Percentiles rank a stretch among this genome's conserved stretches.
Evolutionary conservation across 2,329 filamentous ascomycete species (phyloP).

Genomic region (Xylariaceae sp.): DNA sequence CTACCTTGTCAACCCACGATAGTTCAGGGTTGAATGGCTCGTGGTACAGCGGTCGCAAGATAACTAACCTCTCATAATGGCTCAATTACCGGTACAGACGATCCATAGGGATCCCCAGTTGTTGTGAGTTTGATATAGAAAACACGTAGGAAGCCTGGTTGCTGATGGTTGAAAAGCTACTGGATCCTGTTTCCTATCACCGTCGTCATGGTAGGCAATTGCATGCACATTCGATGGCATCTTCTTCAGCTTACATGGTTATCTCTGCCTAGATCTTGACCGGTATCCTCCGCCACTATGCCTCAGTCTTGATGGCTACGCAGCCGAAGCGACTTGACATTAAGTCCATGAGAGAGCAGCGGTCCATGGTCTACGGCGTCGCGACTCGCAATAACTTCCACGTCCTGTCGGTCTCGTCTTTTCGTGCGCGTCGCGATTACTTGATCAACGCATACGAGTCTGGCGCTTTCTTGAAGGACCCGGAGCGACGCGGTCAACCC

Average conservation of each 20-base stretch:
- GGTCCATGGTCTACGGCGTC: slow-evolving; percentile 76
- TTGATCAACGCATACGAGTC: slow-evolving; percentile 77
- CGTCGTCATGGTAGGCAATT: slow-evolving; percentile 71
- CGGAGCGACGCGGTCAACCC: slow-evolving; percentile 77
- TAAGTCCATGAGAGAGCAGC: slow-evolving; percentile 76
- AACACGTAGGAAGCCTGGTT: neutral
- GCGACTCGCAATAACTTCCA: slow-evolving; percentile 78
- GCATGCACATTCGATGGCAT: neutral
- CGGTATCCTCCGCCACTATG: slow-evolving; percentile 93
- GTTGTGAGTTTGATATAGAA: slow-evolving; percentile 60
- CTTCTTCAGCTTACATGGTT: neutral
- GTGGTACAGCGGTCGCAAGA: slow-evolving; percentile 4
- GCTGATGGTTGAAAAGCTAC: slow-evolving; percentile 57
- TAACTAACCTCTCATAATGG: slow-evolving; percentile 52
- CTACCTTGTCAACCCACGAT: neutral
- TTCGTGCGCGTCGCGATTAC: slow-evolving; percentile 73
- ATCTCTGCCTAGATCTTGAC: slow-evolving; percentile 65
- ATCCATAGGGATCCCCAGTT: slow-evolving; percentile 98
- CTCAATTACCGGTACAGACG: slow-evolving; percentile 80
- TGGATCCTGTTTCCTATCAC: slow-evolving; percentile 99
- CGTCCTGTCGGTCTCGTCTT: slow-evolving; percentile 70
- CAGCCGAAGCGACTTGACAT: slow-evolving; percentile 77
- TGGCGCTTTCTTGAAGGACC: slow-evolving; percentile 84
- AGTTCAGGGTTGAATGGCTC: slow-evolving; percentile 1
- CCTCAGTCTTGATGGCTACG: slow-evolving; percentile 80